Evolutionary conservation across 768 basidiomycete genomes (phyloP).

Genomic region (Mycena crocata): DNA sequence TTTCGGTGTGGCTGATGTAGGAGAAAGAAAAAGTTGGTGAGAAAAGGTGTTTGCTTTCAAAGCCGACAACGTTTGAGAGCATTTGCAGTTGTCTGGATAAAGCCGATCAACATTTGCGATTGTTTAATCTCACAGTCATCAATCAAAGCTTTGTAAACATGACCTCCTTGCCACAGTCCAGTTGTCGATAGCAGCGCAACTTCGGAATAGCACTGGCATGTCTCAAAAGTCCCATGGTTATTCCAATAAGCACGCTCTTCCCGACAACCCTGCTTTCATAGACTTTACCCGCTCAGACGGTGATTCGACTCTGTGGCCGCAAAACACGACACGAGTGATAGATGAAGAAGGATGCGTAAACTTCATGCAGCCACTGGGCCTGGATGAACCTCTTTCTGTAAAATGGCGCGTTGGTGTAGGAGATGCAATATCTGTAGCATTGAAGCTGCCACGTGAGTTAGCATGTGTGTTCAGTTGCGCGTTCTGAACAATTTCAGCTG

Average conservation of each 20-base stretch:
- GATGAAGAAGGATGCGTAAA: slow-evolving; percentile 77
- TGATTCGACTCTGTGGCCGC: slow-evolving; percentile 63
- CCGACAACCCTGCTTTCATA: slow-evolving; percentile 64
- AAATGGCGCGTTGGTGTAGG: slow-evolving; percentile 68
- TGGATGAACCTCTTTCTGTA: slow-evolving; percentile 62
- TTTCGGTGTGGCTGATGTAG: no score
- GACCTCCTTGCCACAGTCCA: no score
- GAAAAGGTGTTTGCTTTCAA: no score
- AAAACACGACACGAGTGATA: slow-evolving; percentile 62
- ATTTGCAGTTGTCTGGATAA: no score
- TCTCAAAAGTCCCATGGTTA: slow-evolving; percentile 30
- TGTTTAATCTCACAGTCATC: no score
- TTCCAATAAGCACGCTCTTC: slow-evolving; percentile 51
- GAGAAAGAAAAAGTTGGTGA: no score
- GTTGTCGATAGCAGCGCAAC: no score
- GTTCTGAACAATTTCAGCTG: slow-evolving; percentile 48
- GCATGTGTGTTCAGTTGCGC: not conserved
- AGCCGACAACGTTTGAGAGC: no score
- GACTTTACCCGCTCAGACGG: slow-evolving; percentile 77
- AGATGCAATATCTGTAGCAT: slow-evolving; percentile 52
- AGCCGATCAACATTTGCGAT: no score
- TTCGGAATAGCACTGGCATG: not conserved
- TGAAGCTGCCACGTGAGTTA: slow-evolving; percentile 65
- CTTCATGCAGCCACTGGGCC: slow-evolving; percentile 67
- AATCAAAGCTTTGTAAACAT: no score